Base-by-base conservation (phyloP, 1,284 basidiomycete genomes). In the Pseudozyma flocculosa region DNA sequence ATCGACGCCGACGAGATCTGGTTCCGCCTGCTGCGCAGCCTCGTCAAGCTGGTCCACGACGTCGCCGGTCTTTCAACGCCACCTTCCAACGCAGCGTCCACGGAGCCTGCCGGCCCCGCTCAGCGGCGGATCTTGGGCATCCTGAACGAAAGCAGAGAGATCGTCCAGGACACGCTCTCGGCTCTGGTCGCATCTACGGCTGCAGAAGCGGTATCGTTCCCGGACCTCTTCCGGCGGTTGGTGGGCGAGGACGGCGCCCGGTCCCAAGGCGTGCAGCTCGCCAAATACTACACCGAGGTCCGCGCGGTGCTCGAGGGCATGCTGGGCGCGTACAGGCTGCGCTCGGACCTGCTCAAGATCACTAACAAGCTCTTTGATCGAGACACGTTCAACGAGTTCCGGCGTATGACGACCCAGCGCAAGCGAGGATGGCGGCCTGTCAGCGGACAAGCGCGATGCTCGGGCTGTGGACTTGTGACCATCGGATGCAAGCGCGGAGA, bases 321-420 rank as follows among this genome's bases (percentile, higher is more conserved):
- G 91, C 81, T 97, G 61, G 90, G 93, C 69, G 89, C 91, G 2
- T 97, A 96, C 80, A 86, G 88, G 21, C 86, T 88, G 5, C 92
- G 98, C 64, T 87, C 88, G 22, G 93, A 97, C 68, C 85, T 94
- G 82, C 82, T 98, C n/a, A 80, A 83, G 30, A 91, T 96, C 72
- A 89, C 90, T 15, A 90, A 89, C 68, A 86, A 87, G 57, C 81
- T 97, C 22, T 82, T 93, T 37, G 85, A 89, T 63, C 84, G 87
- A 21, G 94, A 96, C 76, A 80, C 93, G 29, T 93, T 88, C 61
- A 84, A 86, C 48, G 84, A 84, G 1, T 81, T 93, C 46, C 85
- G 86, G 26, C 68, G 78, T 19, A 62, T 81, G 44, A 70, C 73
- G 14, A 50, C 60, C 41, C 66, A 73, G 43, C 62, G 79, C 14